Base-by-base conservation (phyloP, 2,329 filamentous ascomycete genomes). In the Fusarium devonianum region DNA sequence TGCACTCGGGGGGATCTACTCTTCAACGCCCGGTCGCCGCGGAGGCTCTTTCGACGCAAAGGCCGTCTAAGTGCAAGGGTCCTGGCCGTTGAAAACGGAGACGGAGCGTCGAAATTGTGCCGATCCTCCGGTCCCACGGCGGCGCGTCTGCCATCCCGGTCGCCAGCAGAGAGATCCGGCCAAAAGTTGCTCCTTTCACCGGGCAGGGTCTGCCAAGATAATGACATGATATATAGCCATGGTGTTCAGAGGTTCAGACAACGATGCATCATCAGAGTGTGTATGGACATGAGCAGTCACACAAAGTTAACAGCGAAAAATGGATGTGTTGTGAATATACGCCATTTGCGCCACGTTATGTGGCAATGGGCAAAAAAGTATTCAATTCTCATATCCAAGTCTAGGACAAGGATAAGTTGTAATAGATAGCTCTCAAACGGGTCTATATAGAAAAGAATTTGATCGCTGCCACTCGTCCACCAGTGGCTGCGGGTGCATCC, bases 81-180 rank as follows among this genome's bases (percentile, higher is more conserved):
- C 38, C 16, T 34, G 14, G 44, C 37, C 17, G 21, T 21, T 16
- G 35, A 49, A 57, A 61, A 53, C 65, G 65, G 65, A 59, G 42
- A 36, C 66, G 62, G 64, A 62, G 40, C 28, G 18, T 7, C 23
- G 53, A 43, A 64, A 63, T 69, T 65, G 60, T 49, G 32, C 68
- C 68, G 68, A 46, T 41, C 38, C 56, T 70, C 68, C 68, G 68
- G 44, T 49, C 47, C 36, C 4, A 10, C 10, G 7, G 7, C 23
- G 7, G 8, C 10, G 5, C n/a, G 3, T 26, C 4, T 10, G 23
- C n/a, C n/a, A n/a, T n/a, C n/a, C n/a, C 23, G 22, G 7, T n/a
- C 25, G 3, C 19, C 25, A 11, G 11, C 19, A n/a, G 5, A 21
- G 4, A 3, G 4, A 3, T 1, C 29, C 26, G 36, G 43, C 12